A percentile compares a stretch with the other conserved stretches of the same genome.
These are phyloP conservation scores for Fusarium praegraminearum DNA, from an alignment of 2,329 filamentous ascomycete species.

Conservation along the genomic window DNA sequence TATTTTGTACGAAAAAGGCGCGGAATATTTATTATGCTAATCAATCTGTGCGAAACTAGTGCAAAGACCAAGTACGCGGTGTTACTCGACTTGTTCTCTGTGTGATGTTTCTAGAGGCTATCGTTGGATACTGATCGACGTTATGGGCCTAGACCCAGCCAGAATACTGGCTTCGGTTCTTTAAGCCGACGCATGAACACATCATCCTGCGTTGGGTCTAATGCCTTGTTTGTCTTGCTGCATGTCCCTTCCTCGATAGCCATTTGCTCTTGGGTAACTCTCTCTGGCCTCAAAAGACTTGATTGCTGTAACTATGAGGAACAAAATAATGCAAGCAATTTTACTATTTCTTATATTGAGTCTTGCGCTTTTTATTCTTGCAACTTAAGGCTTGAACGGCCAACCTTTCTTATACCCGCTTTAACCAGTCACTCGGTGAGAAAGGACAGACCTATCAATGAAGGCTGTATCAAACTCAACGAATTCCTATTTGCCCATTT, in stretches of 20 bases:
- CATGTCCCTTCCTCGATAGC: neutral
- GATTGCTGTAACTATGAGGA: neutral
- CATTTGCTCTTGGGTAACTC: neutral
- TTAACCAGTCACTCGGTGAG: neutral
- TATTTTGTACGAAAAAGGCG: neutral
- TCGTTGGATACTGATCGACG: neutral
- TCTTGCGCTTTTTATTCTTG: neutral
- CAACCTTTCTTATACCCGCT: neutral
- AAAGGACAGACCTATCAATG: neutral
- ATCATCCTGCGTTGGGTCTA: constrained; percentile 6
- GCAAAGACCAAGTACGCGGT: constrained; percentile 7
- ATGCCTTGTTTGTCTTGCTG: constrained; percentile 1
- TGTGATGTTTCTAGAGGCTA: neutral
- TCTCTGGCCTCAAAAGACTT: neutral
- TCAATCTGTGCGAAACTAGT: neutral
- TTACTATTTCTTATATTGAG: neutral
- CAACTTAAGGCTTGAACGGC: neutral
- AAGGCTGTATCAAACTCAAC: neutral
- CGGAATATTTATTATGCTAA: neutral
- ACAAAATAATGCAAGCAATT: neutral
- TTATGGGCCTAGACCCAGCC: neutral
- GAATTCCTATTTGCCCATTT: neutral
- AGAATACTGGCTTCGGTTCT: neutral
- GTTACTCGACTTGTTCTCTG: constrained; percentile 9
- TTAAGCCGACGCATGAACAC: neutral